Percentiles rank a stretch among this genome's conserved stretches.
Evolutionary conservation across 768 basidiomycete species (phyloP).

Genomic region (Amanita muscaria): DNA sequence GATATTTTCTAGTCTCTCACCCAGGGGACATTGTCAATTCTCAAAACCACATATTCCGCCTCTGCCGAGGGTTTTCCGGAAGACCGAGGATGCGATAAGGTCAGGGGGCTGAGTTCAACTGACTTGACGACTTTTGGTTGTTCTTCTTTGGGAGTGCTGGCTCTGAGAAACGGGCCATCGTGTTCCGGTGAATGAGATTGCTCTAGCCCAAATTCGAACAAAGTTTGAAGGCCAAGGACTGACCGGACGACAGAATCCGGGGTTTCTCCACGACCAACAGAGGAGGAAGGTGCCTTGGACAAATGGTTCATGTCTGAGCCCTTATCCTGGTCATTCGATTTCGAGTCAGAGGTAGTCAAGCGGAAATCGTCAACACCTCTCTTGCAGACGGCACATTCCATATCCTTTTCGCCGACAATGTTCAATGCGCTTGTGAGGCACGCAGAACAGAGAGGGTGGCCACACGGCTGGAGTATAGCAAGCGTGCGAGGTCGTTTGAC

Average conservation of each 20-base stretch:
- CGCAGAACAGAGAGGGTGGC: conserved; percentile 67
- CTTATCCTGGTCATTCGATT: background rate
- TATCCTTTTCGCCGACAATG: conserved; percentile 84
- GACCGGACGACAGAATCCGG: conserved; percentile 3
- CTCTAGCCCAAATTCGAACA: conserved; percentile 35
- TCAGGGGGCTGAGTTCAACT: conserved; percentile 2
- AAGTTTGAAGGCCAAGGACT: conserved; percentile 25
- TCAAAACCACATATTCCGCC: conserved; percentile 51
- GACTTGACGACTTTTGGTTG: conserved; percentile 13
- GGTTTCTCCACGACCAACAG: background rate
- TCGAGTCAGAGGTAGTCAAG: conserved; percentile 22
- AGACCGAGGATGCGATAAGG: conserved; percentile 5
- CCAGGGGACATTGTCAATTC: conserved; percentile 89
- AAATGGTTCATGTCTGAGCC: background rate
- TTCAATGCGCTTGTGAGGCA: conserved; percentile 83
- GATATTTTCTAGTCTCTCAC: conserved; percentile 32
- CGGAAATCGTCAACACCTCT: conserved; percentile 61
- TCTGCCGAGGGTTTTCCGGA: conserved; percentile 1
- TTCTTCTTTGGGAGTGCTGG: conserved; percentile 36
- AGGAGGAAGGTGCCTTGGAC: background rate
- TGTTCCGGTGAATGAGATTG: conserved; percentile 3
- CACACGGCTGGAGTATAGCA: conserved; percentile 66
- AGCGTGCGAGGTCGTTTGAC: conserved; percentile 32
- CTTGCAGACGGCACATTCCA: conserved; percentile 78
- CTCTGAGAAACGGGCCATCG: conserved; percentile 19